phyloP scores from a whole-genome alignment of 2,329 filamentous ascomycete species.

The Neospermospora avenae region DNA sequence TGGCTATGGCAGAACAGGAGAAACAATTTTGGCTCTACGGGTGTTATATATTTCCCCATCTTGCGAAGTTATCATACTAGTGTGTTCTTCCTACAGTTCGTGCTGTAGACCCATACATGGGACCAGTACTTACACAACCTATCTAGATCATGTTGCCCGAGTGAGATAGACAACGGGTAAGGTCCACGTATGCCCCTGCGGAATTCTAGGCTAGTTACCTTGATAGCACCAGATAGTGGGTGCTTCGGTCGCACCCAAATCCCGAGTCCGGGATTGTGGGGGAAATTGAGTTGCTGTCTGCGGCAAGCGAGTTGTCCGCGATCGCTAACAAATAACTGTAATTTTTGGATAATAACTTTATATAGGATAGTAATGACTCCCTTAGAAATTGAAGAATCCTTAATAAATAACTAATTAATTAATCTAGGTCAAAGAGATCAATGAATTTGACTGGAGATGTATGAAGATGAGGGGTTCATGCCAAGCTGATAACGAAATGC shows the following conservation, averaged over 20 bases:
- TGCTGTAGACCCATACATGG: background rate
- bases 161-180: background rate
- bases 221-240: too few relatives aligned
- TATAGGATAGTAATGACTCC: too few relatives aligned
- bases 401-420: too few relatives aligned
- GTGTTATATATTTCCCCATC: background rate
- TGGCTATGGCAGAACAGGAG: background rate
- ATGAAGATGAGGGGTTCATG: background rate
- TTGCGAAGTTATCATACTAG: background rate
- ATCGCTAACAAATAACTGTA: too few relatives aligned
- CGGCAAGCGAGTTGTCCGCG: too few relatives aligned
- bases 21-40: background rate
- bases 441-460: background rate
- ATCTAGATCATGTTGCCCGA: background rate
- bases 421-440: too few relatives aligned
- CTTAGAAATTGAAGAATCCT: too few relatives aligned
- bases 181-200: background rate
- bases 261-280: too few relatives aligned
- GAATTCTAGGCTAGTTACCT: too few relatives aligned
- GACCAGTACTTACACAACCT: background rate
- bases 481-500: conserved; percentile 7
- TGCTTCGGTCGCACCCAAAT: too few relatives aligned
- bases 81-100: background rate
- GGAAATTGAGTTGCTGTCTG: too few relatives aligned
- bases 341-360: too few relatives aligned